These are phyloP conservation scores for Metarhizium robertsii DNA, from an alignment of 2,329 filamentous ascomycete species.

Conservation along the genomic window DNA sequence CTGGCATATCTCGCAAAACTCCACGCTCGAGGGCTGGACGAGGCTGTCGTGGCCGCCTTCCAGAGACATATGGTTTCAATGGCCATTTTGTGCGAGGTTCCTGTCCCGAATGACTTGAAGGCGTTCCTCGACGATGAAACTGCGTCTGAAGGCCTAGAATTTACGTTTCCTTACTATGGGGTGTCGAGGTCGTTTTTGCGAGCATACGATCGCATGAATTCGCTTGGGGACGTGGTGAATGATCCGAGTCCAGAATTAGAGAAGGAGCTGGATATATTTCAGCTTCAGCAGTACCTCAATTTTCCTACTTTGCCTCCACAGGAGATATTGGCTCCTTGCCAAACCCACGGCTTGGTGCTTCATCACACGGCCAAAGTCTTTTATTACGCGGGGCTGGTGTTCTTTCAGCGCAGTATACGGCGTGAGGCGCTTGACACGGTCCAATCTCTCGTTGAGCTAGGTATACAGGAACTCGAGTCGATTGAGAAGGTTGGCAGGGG, in stretches of 20 bases:
- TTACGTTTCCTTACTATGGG: conserved; percentile 15
- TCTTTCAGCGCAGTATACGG: conserved; percentile 23
- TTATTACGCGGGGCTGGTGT: conserved; percentile 25
- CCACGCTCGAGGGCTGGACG: conserved; percentile 7
- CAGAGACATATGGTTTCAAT: conserved; percentile 15
- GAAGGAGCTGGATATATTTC: conserved; percentile 18
- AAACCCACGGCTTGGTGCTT: conserved; percentile 15
- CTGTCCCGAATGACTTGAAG: conserved; percentile 10
- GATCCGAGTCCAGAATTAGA: conserved; percentile 1
- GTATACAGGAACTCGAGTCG: conserved; percentile 20
- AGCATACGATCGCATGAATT: conserved; percentile 13
- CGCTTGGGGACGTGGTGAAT: conserved; percentile 6
- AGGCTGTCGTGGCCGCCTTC: conserved; percentile 9
- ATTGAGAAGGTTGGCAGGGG: conserved; percentile 19
- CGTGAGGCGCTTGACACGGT: conserved; percentile 13
- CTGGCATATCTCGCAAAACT: conserved; percentile 13
- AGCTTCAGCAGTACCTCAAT: conserved; percentile 20
- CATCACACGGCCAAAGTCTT: conserved; percentile 18
- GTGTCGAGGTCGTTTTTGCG: conserved; percentile 11
- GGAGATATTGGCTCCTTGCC: conserved; percentile 4
- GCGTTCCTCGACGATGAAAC: conserved; percentile 7
- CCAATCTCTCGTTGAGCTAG: conserved; percentile 22
- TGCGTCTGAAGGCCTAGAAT: conserved; percentile 7
- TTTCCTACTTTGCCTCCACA: conserved; percentile 10
- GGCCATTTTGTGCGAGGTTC: conserved; percentile 14